A percentile compares a stretch with the other conserved stretches of the same genome.
These are phyloP conservation scores for Nemania sp. DNA, from an alignment of 2,329 filamentous ascomycete genomes.

Conservation along the genomic window DNA sequence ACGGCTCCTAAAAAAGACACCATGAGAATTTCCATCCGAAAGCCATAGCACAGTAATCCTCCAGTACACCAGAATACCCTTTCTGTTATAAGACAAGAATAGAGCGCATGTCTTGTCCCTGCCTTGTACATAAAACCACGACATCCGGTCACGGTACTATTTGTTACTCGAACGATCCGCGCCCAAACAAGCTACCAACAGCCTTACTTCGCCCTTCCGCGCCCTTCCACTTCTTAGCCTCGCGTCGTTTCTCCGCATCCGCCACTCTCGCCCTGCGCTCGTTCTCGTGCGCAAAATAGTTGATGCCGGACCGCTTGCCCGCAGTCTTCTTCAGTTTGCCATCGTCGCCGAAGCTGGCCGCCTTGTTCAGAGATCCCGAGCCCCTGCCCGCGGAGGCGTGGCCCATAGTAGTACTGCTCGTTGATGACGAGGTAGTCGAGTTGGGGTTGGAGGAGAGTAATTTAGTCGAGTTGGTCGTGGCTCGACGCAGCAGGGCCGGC, in stretches of 20 bases:
- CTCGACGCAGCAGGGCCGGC: constrained; percentile 71
- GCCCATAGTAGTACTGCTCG: constrained; percentile 1
- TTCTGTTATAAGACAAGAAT: not conserved
- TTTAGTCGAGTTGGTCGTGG: constrained; percentile 64
- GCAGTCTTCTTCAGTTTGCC: constrained; percentile 64
- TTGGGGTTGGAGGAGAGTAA: constrained; percentile 47
- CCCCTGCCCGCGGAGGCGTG: constrained; percentile 8
- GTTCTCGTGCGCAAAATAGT: constrained; percentile 62
- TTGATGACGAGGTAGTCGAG: constrained; percentile 8
- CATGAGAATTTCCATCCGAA: constrained; percentile 9
- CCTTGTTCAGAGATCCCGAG: constrained; percentile 13
- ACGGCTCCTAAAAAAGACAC: too few relatives aligned
- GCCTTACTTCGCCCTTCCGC: constrained; percentile 59
- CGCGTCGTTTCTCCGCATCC: constrained; percentile 60
- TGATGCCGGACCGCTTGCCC: constrained; percentile 62
- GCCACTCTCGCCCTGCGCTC: constrained; percentile 58
- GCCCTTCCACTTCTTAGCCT: constrained; percentile 61
- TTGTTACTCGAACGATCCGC: constrained; percentile 56
- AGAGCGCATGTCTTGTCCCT: not conserved
- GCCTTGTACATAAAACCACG: not conserved
- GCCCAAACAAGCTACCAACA: constrained; percentile 62
- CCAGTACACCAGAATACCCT: not conserved
- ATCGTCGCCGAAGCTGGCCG: constrained; percentile 48
- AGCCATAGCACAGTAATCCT: constrained; percentile 7
- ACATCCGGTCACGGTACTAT: not conserved